These are phyloP conservation scores for Xeromyces bisporus DNA, from an alignment of 495 filamentous ascomycete genomes.

Conservation along the genomic window DNA sequence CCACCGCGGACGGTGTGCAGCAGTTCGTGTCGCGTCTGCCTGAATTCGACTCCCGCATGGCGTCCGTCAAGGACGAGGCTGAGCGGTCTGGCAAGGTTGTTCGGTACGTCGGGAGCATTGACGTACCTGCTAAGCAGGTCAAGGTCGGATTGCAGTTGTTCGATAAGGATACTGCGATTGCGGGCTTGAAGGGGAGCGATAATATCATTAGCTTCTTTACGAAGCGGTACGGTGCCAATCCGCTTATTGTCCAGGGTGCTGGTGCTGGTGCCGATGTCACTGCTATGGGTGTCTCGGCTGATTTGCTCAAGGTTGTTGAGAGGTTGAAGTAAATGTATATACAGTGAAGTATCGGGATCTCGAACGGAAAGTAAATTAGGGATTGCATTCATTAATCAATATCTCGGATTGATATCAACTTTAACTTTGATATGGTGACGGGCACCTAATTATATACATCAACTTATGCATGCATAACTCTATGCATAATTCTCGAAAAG, in stretches of 20 bases:
- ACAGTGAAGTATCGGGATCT: no score
- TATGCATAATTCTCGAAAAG: no score
- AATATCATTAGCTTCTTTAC: constrained; percentile 98
- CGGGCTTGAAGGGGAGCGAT: constrained; percentile 85
- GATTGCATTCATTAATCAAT: no score
- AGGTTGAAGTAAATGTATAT: constrained; percentile 21
- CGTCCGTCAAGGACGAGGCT: constrained; percentile 56
- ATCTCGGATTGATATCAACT: neutral
- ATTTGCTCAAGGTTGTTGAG: constrained; percentile 70
- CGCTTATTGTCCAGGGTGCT: constrained; percentile 84
- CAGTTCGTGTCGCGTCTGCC: constrained; percentile 66
- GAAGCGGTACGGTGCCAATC: constrained; percentile 74
- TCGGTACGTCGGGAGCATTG: constrained; percentile 83
- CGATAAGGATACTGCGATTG: constrained; percentile 68
- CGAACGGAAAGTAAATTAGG: no score
- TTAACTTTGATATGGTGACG: no score
- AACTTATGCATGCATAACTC: no score
- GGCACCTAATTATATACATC: no score
- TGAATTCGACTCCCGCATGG: constrained; percentile 71
- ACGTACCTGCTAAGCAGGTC: constrained; percentile 55
- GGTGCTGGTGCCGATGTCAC: constrained; percentile 91
- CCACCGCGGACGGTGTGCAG: constrained; percentile 38
- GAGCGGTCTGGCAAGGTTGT: constrained; percentile 81
- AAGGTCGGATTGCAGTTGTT: constrained; percentile 85
- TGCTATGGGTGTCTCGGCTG: constrained; percentile 84